These are phyloP conservation scores for Dorcoceras hygrometricum DNA, from an alignment of 257 asterid genomes.

Conservation along the genomic window DNA sequence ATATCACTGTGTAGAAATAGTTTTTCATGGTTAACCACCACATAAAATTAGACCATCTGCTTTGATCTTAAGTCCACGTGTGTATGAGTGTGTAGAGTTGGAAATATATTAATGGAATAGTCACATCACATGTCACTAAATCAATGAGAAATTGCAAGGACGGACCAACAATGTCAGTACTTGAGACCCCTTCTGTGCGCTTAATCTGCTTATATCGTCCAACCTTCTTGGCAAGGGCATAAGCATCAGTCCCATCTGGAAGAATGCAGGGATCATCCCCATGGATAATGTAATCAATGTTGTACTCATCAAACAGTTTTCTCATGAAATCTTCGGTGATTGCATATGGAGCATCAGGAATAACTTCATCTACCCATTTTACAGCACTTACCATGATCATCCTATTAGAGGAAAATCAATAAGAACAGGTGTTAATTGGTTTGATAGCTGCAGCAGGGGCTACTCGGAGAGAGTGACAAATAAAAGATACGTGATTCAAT, in stretches of 20 bases:
- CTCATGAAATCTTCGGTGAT: constrained; percentile 94
- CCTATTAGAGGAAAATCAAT: constrained; percentile 38
- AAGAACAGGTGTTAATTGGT: not conserved
- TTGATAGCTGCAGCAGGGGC: not conserved
- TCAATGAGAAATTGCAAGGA: constrained; percentile 21
- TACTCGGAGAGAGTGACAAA: constrained; percentile 11
- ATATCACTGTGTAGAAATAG: not conserved
- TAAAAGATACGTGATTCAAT: not conserved
- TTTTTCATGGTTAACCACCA: not conserved
- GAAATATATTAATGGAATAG: not conserved
- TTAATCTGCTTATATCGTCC: constrained; percentile 94
- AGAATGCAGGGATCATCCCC: constrained; percentile 97
- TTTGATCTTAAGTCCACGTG: not conserved
- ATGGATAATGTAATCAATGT: constrained; percentile 85
- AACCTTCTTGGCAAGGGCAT: constrained; percentile 92
- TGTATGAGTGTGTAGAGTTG: not conserved
- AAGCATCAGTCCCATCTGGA: constrained; percentile 94
- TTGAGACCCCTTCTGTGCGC: constrained; percentile 95
- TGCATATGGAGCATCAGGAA: constrained; percentile 96
- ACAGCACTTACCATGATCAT: constrained; percentile 96
- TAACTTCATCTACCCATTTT: constrained; percentile 97
- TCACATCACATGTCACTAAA: constrained; percentile 16
- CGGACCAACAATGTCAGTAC: constrained; percentile 94
- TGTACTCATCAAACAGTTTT: constrained; percentile 79
- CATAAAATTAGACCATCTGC: not conserved